Base-by-base conservation (phyloP, 2,329 filamentous ascomycete species). In the Xylaria multiplex region DNA sequence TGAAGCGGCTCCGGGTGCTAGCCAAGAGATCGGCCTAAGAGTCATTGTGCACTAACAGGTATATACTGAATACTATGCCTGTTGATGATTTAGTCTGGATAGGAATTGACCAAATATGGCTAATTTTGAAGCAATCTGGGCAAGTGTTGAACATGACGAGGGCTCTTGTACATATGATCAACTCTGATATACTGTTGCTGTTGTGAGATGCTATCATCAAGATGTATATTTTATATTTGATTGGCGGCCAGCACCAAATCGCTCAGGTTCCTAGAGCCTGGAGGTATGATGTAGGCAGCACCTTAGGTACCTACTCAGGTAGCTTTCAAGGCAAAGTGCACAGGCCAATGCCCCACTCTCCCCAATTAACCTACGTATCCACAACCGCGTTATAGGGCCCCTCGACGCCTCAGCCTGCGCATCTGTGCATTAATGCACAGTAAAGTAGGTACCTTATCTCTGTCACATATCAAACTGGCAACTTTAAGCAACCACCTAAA, bases 1-100 rank as follows among this genome's bases (percentile, higher is more conserved):
- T 97, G 2, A 97, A 97, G 87, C 84, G 94, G 70, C 86, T 97
- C 70, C 87, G 93, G 52, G 88, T 95, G 1, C 89, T 92, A 78
- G 92, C 91, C 2, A 88, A 85, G 75, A 84, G 88, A 71, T 81
- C 79, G n/a, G 64, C 73, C 32, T 66, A 60, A 48, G 42, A 32
- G 49, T 30, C 13, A 6, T 42, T 42, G 35, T 24, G 24, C 52
- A 42, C 6, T 14, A 24, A 8, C 32, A 13, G 7, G 16, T 16
- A 19, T 40, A 53, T 24, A 35, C 40, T 13, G 37, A 40, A 40
- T 9, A 37, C 35, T 13, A 11, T 35, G 11, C 11, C 14, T 30
- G 43, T 30, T n/a, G 35, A 16, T 11, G 22, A 22, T 30, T 40
- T 8, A 24, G 65, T 73, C 27, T 63, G 53, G 40, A 45, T 40